Base-by-base conservation (phyloP, 768 basidiomycete species). In the Strobilomyces dryophilus region DNA sequence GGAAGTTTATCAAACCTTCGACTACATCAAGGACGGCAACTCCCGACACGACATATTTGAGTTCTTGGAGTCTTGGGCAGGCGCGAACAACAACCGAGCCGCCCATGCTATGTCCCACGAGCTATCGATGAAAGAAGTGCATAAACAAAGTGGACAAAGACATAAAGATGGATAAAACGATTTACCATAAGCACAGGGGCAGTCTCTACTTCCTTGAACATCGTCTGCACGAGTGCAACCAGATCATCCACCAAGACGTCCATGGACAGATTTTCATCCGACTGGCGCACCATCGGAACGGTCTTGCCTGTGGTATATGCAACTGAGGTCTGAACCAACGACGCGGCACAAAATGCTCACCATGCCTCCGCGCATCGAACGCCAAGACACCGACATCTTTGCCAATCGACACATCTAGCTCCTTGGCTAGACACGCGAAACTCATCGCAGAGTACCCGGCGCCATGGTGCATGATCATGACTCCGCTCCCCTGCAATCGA, bases 31-130 rank as follows among this genome's bases (percentile, higher is more conserved):
- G 72, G 1, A 95, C 93, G 0, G 79, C 81, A 9, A 92, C 84
- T 5, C 92, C 92, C 2, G 81, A 77, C 4, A 98, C 74, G 14
- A 76, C 77, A 59, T 91, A 95, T 45, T 83, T 81, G 21, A 72
- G 73, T 41, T 82, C 78, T 49, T 89, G 79, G 2, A 99, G 74
- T 17, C 71, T 65, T 2, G 90, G 82, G 55, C 83, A 84, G 2
- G 85, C 79, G 5, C 84, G 81, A 8, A 88, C 82, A 20, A 91
- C 80, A 4, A 97, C 94, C 0, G 94, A 86, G 24, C 95, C 95
- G 14, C 97, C 97, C 88, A 99, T 95, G 53, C 92, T 95, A 66
- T 99, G 97, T 0, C 97, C 97, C 9, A 97, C 79, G 8, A 97
- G 79, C 88, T 92, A 47, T 50, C 8, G 34, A n/a, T 14, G 27